Conservation (phyloP, 2,329 filamentous ascomycete genomes). For the Sporothrix curviconia region DNA sequence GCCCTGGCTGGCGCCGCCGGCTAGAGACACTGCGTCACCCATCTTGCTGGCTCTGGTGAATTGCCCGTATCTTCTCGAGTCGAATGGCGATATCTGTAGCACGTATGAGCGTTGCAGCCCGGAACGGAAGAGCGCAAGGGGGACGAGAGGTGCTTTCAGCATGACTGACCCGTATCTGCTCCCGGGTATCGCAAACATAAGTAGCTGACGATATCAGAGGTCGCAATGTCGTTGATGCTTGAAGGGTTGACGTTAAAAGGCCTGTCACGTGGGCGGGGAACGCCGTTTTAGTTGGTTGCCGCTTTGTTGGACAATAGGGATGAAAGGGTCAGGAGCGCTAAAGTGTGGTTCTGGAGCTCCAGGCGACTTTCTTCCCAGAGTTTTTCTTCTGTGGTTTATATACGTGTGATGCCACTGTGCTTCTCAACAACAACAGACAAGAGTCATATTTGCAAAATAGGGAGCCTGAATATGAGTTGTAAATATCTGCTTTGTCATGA, state of each 20-base stretch:
- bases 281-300: neutral
- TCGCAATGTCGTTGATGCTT: neutral
- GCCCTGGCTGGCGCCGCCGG: neutral
- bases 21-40: neutral
- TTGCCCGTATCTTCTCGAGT: neutral
- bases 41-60: conserved; percentile 1
- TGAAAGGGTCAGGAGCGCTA: conserved; percentile 2
- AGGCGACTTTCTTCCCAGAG: too few species aligned
- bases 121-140: neutral
- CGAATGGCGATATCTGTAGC: neutral
- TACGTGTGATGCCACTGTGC: too few species aligned
- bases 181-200: neutral
- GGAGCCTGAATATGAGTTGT: too few species aligned
- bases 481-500: neutral
- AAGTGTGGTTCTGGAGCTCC: too few species aligned
- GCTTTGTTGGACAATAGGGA: too few species aligned
- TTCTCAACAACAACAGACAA: too few species aligned
- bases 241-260: neutral
- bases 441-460: too few species aligned
- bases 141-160: conserved; percentile 10
- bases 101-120: conserved; percentile 10
- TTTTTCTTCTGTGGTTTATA: too few species aligned
- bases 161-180: conserved; percentile 20
- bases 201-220: neutral
- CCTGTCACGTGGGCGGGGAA: conserved; percentile 5